These are phyloP conservation scores for Torulaspora delbrueckii DNA, from an alignment of 805 yeast species.

Conservation along the genomic window DNA sequence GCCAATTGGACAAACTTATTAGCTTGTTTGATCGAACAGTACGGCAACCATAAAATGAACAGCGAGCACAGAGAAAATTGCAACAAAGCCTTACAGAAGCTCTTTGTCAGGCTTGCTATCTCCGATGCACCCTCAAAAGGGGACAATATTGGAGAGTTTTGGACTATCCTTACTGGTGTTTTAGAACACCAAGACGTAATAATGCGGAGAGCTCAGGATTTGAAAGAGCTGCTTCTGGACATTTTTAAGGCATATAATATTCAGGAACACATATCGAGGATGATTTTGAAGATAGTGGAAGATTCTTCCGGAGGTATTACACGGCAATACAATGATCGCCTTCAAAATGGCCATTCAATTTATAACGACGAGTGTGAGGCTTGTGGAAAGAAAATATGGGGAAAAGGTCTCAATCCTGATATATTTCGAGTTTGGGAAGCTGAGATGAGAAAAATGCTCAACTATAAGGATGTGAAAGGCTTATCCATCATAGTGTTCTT, in stretches of 20 bases:
- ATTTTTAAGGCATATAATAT: constrained; percentile 59
- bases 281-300: constrained; percentile 52
- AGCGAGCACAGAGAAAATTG: constrained; percentile 8
- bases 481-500: constrained; percentile 20
- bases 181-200: constrained; percentile 45
- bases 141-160: constrained; percentile 39
- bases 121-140: constrained; percentile 17
- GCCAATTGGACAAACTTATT: constrained; percentile 26
- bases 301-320: constrained; percentile 49
- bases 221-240: constrained; percentile 55
- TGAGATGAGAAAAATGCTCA: constrained; percentile 21
- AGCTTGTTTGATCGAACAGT: constrained; percentile 20
- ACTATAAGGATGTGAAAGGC: neutral
- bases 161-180: constrained; percentile 51
- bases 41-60: constrained; percentile 4
- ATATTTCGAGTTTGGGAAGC: constrained; percentile 58
- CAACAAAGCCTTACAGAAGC: constrained; percentile 17
- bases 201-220: constrained; percentile 52
- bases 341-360: constrained; percentile 61
- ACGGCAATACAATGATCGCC: constrained; percentile 38
- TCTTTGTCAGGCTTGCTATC: constrained; percentile 23
- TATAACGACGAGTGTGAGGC: constrained; percentile 58
- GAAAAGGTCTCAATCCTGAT: constrained; percentile 49
- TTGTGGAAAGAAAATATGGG: constrained; percentile 74
- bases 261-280: constrained; percentile 52